Percentiles rank a stretch among this genome's conserved stretches.
These are phyloP conservation scores for Austroboletus niveus DNA, from an alignment of 1,284 basidiomycete genomes.

Conservation along the genomic window DNA sequence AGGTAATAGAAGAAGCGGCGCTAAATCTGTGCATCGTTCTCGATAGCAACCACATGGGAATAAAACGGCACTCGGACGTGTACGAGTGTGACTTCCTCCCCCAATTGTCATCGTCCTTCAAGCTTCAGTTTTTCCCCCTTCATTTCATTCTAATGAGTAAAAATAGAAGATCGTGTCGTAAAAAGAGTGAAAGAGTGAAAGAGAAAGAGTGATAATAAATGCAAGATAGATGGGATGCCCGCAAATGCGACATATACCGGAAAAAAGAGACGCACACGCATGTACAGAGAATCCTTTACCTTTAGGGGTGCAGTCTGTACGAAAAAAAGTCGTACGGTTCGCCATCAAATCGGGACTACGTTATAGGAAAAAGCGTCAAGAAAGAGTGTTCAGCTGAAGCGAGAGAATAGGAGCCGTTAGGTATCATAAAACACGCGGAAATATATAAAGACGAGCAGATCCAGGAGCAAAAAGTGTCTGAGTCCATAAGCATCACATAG, in stretches of 20 bases:
- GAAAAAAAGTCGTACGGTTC: no score
- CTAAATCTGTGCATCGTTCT: no score
- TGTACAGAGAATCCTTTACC: background rate
- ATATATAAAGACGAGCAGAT: background rate
- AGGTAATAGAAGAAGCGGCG: no score
- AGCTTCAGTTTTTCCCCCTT: background rate
- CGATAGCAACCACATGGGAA: no score
- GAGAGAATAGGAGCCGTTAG: constrained; percentile 8
- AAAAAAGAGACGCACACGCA: background rate
- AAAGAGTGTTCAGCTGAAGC: constrained; percentile 6
- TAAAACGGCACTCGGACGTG: background rate
- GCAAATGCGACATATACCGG: background rate
- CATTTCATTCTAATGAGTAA: background rate
- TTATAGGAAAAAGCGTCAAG: background rate
- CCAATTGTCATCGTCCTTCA: background rate
- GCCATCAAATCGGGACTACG: background rate
- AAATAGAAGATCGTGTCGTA: background rate
- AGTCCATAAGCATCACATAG: constrained; percentile 13
- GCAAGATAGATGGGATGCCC: background rate
- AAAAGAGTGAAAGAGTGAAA: background rate
- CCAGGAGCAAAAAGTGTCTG: constrained; percentile 6
- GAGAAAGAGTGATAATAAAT: background rate
- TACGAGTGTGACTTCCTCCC: background rate
- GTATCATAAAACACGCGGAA: constrained; percentile 11
- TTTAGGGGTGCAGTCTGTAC: background rate